phyloP scores from a whole-genome alignment of 1,139 yeast species.

The Pichia sp. region DNA sequence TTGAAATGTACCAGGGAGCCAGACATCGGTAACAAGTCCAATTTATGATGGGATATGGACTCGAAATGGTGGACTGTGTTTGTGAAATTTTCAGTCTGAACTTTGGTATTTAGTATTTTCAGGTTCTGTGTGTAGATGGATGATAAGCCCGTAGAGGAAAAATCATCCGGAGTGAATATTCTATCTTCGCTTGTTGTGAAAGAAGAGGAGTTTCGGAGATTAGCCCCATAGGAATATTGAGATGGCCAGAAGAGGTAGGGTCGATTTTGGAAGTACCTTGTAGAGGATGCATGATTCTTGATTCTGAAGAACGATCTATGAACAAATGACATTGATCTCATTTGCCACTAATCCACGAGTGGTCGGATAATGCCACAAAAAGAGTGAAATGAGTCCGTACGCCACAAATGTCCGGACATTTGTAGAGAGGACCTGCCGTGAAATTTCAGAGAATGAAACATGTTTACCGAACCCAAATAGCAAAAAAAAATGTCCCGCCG shows the following conservation, averaged over 20 bases:
- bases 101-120: not conserved
- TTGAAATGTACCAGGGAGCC: conserved; percentile 21
- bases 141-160: conserved; percentile 1
- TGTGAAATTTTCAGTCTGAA: conserved; percentile 1
- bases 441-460: too few species aligned
- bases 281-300: not conserved
- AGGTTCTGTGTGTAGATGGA: conserved; percentile 4
- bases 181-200: not conserved
- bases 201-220: not conserved
- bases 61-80: conserved; percentile 6
- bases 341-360: not conserved
- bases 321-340: not conserved
- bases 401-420: too few species aligned
- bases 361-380: too few species aligned
- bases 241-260: not conserved
- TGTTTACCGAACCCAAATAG: not conserved
- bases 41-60: not conserved
- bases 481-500: not conserved
- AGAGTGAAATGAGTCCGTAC: too few species aligned
- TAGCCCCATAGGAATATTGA: not conserved
- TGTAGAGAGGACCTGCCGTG: too few species aligned
- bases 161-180: conserved; percentile 8
- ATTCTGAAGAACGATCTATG: not conserved
- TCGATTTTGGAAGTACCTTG: not conserved
- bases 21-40: conserved; percentile 5